These are phyloP conservation scores for Aspergillus tubingensis DNA, from an alignment of 2,329 filamentous ascomycete species.

Conservation along the genomic window DNA sequence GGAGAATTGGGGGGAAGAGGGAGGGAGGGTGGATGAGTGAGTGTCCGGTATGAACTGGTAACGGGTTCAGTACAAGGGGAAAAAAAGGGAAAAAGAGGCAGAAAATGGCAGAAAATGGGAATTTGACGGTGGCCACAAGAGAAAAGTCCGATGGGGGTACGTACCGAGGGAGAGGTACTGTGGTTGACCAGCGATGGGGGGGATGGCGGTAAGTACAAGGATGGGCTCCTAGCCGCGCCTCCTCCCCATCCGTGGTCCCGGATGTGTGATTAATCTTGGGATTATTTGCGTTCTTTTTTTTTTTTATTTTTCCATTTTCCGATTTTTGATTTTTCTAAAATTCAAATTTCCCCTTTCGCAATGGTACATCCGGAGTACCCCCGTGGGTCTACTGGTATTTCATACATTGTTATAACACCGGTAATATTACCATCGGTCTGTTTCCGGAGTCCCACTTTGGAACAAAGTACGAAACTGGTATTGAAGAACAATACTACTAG, in stretches of 20 bases:
- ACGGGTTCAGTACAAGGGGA: constrained; percentile 24
- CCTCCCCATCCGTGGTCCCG: constrained; percentile 17
- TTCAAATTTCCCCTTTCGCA: constrained; percentile 11
- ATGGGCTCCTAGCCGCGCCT: constrained; percentile 22
- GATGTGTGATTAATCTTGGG: constrained; percentile 7
- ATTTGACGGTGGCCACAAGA: constrained; percentile 24
- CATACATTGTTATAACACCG: constrained; percentile 24
- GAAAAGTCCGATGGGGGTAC: constrained; percentile 20
- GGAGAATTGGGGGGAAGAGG: constrained; percentile 23
- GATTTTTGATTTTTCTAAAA: constrained; percentile 12
- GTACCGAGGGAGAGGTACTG: constrained; percentile 31
- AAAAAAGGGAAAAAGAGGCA: constrained; percentile 19
- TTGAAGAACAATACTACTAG: neutral
- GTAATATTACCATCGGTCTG: constrained; percentile 31
- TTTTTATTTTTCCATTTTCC: constrained; percentile 11
- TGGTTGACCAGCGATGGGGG: constrained; percentile 13
- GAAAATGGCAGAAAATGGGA: constrained; percentile 18
- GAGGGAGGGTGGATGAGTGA: constrained; percentile 7
- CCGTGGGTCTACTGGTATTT: constrained; percentile 27
- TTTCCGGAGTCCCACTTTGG: constrained; percentile 30
- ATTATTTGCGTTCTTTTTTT: constrained; percentile 13
- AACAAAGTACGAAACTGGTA: constrained; percentile 26
- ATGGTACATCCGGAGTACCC: constrained; percentile 30
- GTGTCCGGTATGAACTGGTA: constrained; percentile 22
- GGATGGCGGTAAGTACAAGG: constrained; percentile 28